These are phyloP conservation scores for Neurospora terricola DNA, from an alignment of 495 filamentous ascomycete species.

Conservation along the genomic window DNA sequence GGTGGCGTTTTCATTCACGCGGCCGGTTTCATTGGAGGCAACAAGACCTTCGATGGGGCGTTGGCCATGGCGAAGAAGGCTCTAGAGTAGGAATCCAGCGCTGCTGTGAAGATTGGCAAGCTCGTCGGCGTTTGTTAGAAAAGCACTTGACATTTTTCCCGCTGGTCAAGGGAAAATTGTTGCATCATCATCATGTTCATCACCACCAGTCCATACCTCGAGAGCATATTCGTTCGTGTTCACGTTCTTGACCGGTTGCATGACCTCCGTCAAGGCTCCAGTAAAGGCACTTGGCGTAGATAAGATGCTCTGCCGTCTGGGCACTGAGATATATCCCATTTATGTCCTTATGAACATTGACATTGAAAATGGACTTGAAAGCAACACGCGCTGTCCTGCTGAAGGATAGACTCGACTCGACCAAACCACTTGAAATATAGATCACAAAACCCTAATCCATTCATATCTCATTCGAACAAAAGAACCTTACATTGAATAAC, in stretches of 20 bases:
- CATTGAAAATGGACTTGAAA: neutral
- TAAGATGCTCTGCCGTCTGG: neutral
- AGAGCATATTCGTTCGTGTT: neutral
- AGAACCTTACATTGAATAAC: neutral
- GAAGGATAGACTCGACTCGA: neutral
- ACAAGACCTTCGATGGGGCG: conserved; percentile 83
- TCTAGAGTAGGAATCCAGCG: conserved; percentile 9
- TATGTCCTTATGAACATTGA: neutral
- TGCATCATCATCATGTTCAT: neutral
- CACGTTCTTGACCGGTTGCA: neutral
- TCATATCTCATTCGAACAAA: neutral
- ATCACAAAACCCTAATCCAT: neutral
- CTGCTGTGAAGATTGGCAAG: neutral
- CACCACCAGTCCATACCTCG: neutral
- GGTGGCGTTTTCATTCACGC: conserved; percentile 92
- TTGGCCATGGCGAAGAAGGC: conserved; percentile 76
- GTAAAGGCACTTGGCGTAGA: neutral
- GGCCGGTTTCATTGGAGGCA: conserved; percentile 91
- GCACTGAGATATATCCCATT: neutral
- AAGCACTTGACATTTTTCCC: neutral
- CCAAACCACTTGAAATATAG: neutral
- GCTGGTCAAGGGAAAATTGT: neutral
- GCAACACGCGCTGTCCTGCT: neutral
- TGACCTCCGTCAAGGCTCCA: neutral
- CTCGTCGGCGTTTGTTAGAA: neutral